Base-by-base conservation (phyloP, 2,329 filamentous ascomycete genomes). In the Monosporascus sp. region DNA sequence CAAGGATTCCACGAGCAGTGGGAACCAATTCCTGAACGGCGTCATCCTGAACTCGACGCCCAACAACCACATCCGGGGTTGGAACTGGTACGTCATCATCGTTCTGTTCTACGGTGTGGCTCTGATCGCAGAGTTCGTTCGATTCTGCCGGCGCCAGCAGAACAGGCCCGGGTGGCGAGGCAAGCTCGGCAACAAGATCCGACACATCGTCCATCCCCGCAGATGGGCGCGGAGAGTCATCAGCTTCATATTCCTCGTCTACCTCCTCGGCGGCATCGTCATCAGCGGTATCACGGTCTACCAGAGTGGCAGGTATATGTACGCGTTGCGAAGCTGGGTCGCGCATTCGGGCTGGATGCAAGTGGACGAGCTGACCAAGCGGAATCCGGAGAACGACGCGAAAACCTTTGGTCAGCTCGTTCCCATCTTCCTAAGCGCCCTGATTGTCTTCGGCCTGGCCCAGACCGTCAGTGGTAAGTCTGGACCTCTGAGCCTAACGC, bases 331-430 rank as follows among this genome's bases (percentile, higher is more conserved):
- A 5, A 7, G 7, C 3, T 71, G 68, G 66, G 62, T 64, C 3
- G 41, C 59, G 40, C 49, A 47, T 11, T 65, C 63, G 2, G 58
- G 56, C 26, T 70, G 55, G 63, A 60, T 63, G 6, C 7, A 59
- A 43, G 31, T 41, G 1, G 54, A 52, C 7, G 50, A 56, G n/a
- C 9, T 14, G 11, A 35, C 31, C 11, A 52, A 55, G 18, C 15
- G 47, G 37, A 68, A 64, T 51, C 59, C 63, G 1, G 69, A 72
- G 51, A 63, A 69, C 41, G 68, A 70, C 46, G 58, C 63, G 0
- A 63, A 63, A 14, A 65, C 61, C 11, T 72, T 71, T 35, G 68
- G 68, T 2, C 69, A 72, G 57, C 60, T 70, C 9, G 66, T 71
- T 9, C 68, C 68, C 37, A 67, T 71, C n/a, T 60, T 67, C 14